Percentiles rank a stretch among this genome's conserved stretches.
phyloP scores from a whole-genome alignment of 768 basidiomycete species.

The Psilocybe sp. region DNA sequence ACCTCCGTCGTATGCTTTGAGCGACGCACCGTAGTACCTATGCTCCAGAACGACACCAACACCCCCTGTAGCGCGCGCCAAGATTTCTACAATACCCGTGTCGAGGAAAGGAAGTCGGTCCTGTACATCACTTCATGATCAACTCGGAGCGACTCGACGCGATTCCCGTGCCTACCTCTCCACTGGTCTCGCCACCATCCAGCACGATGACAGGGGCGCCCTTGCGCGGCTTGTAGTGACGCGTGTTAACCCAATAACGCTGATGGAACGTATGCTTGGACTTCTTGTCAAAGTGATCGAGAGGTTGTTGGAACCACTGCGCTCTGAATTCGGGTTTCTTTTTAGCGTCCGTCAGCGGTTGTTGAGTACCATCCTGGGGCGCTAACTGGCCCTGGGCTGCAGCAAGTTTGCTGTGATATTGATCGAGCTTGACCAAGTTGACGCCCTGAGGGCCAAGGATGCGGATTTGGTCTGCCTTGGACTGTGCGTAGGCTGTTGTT shows the following conservation, averaged over 20 bases:
- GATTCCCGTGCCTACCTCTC: constrained; percentile 47
- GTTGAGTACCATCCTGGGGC: constrained; percentile 16
- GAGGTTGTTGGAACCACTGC: constrained; percentile 77
- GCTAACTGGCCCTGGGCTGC: neutral
- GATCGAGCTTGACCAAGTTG: constrained; percentile 60
- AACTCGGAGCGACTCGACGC: no score
- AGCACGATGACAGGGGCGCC: constrained; percentile 86
- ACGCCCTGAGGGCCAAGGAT: constrained; percentile 54
- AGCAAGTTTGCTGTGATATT: neutral
- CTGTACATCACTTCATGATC: constrained; percentile 19
- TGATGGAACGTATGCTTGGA: constrained; percentile 70
- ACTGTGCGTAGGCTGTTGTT: constrained; percentile 2
- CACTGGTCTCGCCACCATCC: constrained; percentile 92
- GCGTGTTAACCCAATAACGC: constrained; percentile 88
- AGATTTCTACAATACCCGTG: constrained; percentile 83
- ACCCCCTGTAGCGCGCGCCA: constrained; percentile 82
- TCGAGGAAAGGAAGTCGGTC: constrained; percentile 59
- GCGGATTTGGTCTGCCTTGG: constrained; percentile 15
- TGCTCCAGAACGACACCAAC: constrained; percentile 91
- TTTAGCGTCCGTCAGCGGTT: constrained; percentile 4
- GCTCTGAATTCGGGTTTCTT: constrained; percentile 23
- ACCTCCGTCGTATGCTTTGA: neutral
- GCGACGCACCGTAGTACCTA: constrained; percentile 71
- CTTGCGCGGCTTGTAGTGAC: constrained; percentile 68
- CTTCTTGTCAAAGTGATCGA: constrained; percentile 72